Percentiles rank a stretch among this genome's conserved stretches.
Conservation (phyloP, 2,329 filamentous ascomycete genomes). For the Ophiostoma himal-ulmi region DNA sequence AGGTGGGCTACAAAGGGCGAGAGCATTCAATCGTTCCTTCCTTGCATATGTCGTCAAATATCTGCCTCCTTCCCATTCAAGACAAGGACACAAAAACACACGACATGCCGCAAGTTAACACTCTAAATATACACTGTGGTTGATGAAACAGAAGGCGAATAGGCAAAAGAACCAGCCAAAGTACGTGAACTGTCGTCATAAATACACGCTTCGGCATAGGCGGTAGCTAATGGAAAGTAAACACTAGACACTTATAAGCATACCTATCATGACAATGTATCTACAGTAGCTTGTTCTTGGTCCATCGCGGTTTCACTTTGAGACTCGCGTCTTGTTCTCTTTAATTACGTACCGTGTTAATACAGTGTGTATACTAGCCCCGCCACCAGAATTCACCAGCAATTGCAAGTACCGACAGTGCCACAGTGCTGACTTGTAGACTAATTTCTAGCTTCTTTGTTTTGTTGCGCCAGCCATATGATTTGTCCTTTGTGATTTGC, state of each 20-base stretch:
- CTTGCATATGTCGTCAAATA: background rate
- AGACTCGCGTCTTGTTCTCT: conserved; percentile 22
- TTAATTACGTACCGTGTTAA: background rate
- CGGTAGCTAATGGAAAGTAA: background rate
- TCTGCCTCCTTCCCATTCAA: background rate
- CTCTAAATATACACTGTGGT: background rate
- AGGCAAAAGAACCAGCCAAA: background rate
- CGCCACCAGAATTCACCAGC: background rate
- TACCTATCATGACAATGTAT: background rate
- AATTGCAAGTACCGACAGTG: background rate
- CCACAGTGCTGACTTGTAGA: background rate
- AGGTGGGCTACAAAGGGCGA: background rate
- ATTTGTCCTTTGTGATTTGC: background rate
- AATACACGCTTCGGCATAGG: background rate
- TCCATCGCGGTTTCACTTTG: conserved; percentile 27
- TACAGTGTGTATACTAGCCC: background rate
- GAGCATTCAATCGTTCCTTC: conserved; percentile 14
- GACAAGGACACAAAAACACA: background rate
- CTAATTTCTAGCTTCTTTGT: background rate
- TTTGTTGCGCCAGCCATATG: conserved; percentile 8
- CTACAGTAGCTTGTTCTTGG: background rate
- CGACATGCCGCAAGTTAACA: background rate
- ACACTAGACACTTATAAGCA: background rate
- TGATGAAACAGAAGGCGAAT: background rate
- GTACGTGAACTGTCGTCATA: background rate